A percentile compares a stretch with the other conserved stretches of the same genome.
These are phyloP conservation scores for Ammopiptanthus mongolicus DNA, from an alignment of 306 rosid genomes.

Conservation along the genomic window DNA sequence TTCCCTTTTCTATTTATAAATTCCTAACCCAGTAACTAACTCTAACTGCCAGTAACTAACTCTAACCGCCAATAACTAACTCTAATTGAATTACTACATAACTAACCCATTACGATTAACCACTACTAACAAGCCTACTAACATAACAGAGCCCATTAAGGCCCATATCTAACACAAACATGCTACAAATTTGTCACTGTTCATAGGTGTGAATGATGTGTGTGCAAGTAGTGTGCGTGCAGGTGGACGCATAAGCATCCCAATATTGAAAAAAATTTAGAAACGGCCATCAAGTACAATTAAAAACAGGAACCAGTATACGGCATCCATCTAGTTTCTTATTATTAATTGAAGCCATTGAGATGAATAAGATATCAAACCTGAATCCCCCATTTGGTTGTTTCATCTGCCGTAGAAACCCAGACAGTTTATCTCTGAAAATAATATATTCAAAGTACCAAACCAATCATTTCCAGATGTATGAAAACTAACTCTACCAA, in stretches of 20 bases:
- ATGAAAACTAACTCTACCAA: conserved; percentile 3
- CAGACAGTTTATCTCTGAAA: conserved; percentile 57
- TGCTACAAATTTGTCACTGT: background rate
- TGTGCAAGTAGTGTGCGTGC: background rate
- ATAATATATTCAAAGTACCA: conserved; percentile 8
- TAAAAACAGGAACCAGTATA: background rate
- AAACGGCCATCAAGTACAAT: background rate
- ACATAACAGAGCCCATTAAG: no score
- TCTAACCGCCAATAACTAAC: no score
- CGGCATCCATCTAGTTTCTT: background rate
- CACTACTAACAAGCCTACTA: no score
- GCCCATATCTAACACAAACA: no score
- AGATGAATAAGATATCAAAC: conserved; percentile 37
- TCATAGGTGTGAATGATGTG: background rate
- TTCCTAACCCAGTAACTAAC: no score
- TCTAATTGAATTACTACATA: no score
- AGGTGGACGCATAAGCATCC: background rate
- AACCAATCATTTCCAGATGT: conserved; percentile 26
- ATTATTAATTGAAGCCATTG: conserved; percentile 6
- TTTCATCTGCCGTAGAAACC: conserved; percentile 71
- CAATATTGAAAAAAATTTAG: background rate
- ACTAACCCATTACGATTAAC: no score
- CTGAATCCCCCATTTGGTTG: conserved; percentile 84
- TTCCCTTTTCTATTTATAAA: no score
- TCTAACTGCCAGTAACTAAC: no score